Evolutionary conservation across 257 asterid species (phyloP).

Genomic region (Fraxinus americana): DNA sequence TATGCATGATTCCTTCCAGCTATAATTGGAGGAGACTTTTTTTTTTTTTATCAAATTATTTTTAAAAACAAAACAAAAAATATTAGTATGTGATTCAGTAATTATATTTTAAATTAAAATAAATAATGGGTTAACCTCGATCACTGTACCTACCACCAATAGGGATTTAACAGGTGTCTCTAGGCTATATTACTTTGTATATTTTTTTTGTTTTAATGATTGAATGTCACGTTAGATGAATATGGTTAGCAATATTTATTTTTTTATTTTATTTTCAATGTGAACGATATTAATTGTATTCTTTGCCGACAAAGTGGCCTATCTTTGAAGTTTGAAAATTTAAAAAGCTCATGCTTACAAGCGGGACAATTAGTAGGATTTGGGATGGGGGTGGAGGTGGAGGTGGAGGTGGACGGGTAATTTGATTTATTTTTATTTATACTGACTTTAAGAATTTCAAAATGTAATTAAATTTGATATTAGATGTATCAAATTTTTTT

Average conservation of each 20-base stretch:
- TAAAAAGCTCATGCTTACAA: neutral
- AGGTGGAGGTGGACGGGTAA: no score
- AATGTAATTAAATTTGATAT: no score
- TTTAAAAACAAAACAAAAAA: conserved; percentile 29
- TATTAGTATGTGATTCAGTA: conserved; percentile 38
- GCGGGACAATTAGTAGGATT: neutral
- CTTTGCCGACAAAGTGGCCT: conserved; percentile 23
- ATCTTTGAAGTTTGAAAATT: conserved; percentile 22
- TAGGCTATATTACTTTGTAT: conserved; percentile 25
- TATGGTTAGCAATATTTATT: conserved; percentile 10
- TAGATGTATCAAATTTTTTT: no score
- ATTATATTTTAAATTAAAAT: conserved; percentile 21
- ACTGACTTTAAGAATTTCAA: no score
- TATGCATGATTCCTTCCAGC: conserved; percentile 37
- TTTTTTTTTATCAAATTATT: conserved; percentile 28
- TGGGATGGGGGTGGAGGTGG: no score
- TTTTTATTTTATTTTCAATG: neutral
- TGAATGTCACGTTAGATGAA: conserved; percentile 54
- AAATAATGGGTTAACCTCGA: conserved; percentile 33
- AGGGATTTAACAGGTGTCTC: conserved; percentile 34
- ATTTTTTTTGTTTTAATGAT: conserved; percentile 48
- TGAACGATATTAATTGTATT: conserved; percentile 8
- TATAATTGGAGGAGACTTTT: conserved; percentile 34
- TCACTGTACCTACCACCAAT: conserved; percentile 33
- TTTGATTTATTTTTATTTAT: no score